phyloP scores from a whole-genome alignment of 1,284 basidiomycete genomes.

The Ustilago vetiveriae region DNA sequence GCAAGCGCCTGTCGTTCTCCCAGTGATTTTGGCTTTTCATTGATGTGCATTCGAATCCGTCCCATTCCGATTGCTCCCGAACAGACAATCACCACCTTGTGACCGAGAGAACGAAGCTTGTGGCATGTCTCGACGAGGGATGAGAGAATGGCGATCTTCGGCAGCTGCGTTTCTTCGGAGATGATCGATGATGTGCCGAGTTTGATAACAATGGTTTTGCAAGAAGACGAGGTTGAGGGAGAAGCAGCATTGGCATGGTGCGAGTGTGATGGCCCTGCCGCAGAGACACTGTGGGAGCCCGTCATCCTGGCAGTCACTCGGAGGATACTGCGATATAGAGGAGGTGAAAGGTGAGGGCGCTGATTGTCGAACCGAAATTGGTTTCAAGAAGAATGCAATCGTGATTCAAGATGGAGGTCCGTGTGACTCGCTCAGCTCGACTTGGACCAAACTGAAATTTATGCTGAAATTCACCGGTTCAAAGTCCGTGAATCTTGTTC shows the following conservation, averaged over 20 bases:
- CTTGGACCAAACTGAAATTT: too few relatives aligned
- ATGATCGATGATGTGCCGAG: conserved; percentile 66
- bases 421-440: conserved; percentile 20
- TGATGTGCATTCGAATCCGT: conserved; percentile 86
- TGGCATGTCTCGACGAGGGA: conserved; percentile 91
- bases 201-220: conserved; percentile 66
- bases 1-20: conserved; percentile 94
- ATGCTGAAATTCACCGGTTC: conserved; percentile 21
- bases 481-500: conserved; percentile 8
- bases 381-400: conserved; percentile 21
- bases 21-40: conserved; percentile 81
- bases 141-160: conserved; percentile 87
- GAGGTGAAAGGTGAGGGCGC: too few relatives aligned
- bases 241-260: not conserved
- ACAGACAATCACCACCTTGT: conserved; percentile 92
- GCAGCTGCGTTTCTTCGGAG: conserved; percentile 67
- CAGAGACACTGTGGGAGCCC: not conserved
- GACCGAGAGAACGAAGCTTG: conserved; percentile 79
- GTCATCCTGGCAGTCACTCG: conserved; percentile 5
- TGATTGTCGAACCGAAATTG: too few relatives aligned
- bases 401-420: conserved; percentile 3
- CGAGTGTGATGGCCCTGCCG: conserved; percentile 3
- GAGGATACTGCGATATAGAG: too few relatives aligned
- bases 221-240: conserved; percentile 4
- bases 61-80: conserved; percentile 97